These are phyloP conservation scores for Chrysochromulina tobinii DNA, from an alignment of 78 protist genomes.

Conservation along the genomic window DNA sequence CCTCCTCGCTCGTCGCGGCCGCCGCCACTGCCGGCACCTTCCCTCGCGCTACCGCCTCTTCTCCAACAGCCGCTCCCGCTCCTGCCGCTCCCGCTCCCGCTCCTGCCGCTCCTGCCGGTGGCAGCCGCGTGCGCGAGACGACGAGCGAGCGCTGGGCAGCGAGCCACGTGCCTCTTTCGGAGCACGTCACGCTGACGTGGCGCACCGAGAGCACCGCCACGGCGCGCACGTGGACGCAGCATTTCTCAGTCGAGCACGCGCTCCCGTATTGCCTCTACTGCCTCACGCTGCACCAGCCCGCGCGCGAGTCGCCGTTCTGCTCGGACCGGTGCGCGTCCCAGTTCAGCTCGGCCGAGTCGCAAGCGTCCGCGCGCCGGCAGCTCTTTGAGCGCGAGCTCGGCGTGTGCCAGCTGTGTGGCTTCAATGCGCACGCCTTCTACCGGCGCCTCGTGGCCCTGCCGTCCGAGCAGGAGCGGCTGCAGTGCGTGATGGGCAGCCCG, in stretches of 20 bases:
- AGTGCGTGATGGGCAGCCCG: neutral
- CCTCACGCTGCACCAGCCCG: neutral
- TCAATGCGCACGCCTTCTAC: neutral
- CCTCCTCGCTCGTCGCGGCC: too few species aligned
- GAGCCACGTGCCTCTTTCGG: neutral
- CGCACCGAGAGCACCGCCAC: neutral
- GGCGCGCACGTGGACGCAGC: neutral
- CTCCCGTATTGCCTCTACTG: neutral
- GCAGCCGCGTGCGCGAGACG: too few species aligned
- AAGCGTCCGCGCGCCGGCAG: neutral
- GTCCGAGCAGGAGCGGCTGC: neutral
- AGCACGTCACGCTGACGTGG: neutral
- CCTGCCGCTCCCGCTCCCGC: too few species aligned
- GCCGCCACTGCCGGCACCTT: too few species aligned
- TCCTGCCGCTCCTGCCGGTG: too few species aligned
- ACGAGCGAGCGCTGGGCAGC: too few species aligned
- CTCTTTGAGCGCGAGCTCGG: conserved; percentile 1
- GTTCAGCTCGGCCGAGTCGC: too few species aligned
- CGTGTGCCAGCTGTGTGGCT: neutral
- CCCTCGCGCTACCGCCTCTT: too few species aligned
- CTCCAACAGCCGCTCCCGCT: too few species aligned
- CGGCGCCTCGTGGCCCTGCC: neutral
- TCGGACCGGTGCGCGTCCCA: neutral
- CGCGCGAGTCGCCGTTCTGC: neutral
- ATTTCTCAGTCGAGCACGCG: neutral